These are phyloP conservation scores for Onygena corvina DNA, from an alignment of 2,329 filamentous ascomycete species.

Conservation along the genomic window DNA sequence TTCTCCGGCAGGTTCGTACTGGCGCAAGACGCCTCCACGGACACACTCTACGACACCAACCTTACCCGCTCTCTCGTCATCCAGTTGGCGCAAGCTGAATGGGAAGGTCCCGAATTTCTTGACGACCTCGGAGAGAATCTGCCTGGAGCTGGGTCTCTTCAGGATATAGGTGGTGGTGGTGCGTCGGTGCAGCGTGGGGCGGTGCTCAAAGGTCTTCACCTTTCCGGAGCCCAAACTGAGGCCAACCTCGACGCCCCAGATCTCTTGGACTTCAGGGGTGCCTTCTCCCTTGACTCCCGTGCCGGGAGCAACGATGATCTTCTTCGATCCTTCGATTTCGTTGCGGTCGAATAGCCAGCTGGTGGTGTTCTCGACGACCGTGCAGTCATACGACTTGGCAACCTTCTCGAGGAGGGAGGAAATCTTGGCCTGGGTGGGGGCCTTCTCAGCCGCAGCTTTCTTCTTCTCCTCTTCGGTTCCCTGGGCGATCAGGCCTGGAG, in stretches of 20 bases:
- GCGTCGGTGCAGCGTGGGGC: slow-evolving; percentile 83
- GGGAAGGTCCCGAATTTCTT: slow-evolving; percentile 98
- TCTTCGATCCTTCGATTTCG: slow-evolving; percentile 96
- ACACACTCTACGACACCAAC: slow-evolving; percentile 95
- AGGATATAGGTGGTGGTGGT: slow-evolving; percentile 84
- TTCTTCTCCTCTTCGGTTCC: slow-evolving; percentile 92
- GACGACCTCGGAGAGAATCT: slow-evolving; percentile 84
- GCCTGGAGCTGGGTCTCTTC: slow-evolving; percentile 86
- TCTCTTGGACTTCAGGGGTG: slow-evolving; percentile 74
- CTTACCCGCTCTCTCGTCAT: slow-evolving; percentile 91
- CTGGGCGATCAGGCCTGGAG: slow-evolving; percentile 69
- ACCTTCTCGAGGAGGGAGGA: slow-evolving; percentile 82
- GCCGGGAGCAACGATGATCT: slow-evolving; percentile 77
- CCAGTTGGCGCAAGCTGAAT: slow-evolving; percentile 92
- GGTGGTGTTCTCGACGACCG: slow-evolving; percentile 92
- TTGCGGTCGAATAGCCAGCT: slow-evolving; percentile 94
- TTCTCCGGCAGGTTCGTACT: slow-evolving; percentile 92
- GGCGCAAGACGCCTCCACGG: slow-evolving; percentile 77
- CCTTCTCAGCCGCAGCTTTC: slow-evolving; percentile 71
- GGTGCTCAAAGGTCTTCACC: slow-evolving; percentile 80
- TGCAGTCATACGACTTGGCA: slow-evolving; percentile 79
- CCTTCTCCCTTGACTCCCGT: slow-evolving; percentile 86
- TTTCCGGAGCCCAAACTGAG: slow-evolving; percentile 85
- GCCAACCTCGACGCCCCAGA: slow-evolving; percentile 96
- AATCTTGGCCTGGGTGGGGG: slow-evolving; percentile 76